Evolutionary conservation across 2,329 filamentous ascomycete genomes (phyloP).

Genomic region (Hymenoscyphus fructigenus): DNA sequence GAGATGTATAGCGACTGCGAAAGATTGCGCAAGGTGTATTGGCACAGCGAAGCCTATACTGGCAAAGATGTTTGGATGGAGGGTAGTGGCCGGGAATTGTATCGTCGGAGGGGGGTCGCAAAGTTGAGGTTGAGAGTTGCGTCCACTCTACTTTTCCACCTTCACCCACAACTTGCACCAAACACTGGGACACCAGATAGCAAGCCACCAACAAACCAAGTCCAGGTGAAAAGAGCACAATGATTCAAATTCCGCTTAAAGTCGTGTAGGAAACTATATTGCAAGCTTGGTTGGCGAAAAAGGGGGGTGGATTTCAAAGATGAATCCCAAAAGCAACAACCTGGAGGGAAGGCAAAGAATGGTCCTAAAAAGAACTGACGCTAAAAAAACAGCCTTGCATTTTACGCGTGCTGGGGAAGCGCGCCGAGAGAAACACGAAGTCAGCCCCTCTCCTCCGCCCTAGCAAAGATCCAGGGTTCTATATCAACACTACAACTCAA

Average conservation of each 20-base stretch:
- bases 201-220: not conserved
- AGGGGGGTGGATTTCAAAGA: not conserved
- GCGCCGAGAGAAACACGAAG: conserved; percentile 16
- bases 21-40: not conserved
- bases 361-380: not conserved
- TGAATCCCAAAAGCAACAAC: not conserved
- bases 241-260: not conserved
- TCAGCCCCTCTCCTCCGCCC: conserved; percentile 16
- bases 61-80: not conserved
- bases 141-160: not conserved
- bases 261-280: not conserved
- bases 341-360: too few relatives aligned
- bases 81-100: not conserved
- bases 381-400: conserved; percentile 4
- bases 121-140: not conserved
- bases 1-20: not conserved
- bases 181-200: not conserved
- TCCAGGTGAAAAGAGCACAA: not conserved
- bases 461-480: not conserved
- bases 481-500: not conserved
- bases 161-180: not conserved
- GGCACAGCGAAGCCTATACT: not conserved
- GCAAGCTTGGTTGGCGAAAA: not conserved
- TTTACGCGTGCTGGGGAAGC: conserved; percentile 9
- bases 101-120: not conserved